Evolutionary conservation across 1,284 basidiomycete genomes (phyloP), one percentile per base, ranked within the genome.

Genomic region (Singerocomus rubriflavus): DNA sequence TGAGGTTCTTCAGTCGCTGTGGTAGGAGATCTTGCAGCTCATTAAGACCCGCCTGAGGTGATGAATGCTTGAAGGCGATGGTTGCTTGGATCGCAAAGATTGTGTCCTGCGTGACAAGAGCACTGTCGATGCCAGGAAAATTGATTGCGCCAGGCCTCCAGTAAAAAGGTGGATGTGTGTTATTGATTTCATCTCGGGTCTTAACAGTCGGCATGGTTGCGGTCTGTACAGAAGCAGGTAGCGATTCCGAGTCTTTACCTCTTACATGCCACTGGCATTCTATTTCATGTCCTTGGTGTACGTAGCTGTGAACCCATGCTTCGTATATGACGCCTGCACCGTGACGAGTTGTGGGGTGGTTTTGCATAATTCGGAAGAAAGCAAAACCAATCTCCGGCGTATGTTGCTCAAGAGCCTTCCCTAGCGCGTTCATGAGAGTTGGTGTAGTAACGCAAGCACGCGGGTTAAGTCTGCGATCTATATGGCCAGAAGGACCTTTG

Each of bases 241-340:
- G 36, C 21, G 0, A 7, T 6, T 3, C 2, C 10, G 3, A 7
- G 11, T 21, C 16, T 3, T 12, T 21, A 4, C 4, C 21, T 21
- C 21, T 21, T 21, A 21, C 3, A 5, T 13, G 4, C 36, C 31
- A 35, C 0, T 35, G 31, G 32, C 33, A 48, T 0, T 11, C 0
- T 13, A 50, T 34, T 11, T 1, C 4, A 3, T 3, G 5, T 35
- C 14, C 16, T 1, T 29, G 17, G 11, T 8, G 11, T 8, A 47
- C 3, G 21, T 26, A 54, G 13, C 10, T 14, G 33, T 56, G 36
- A n/a, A 53, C 39, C 54, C 54, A 56, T 0, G 12, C 29, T 34
- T 44, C 33, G 14, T 32, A 48, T 6, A 56, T 37, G 13, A 11
- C 17, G 0, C 14, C 25, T 7, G 38, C 44, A 0, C 37, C 32